These are phyloP conservation scores for Cystobasidium slooffiae DNA, from an alignment of 1,284 basidiomycete genomes.

Conservation along the genomic window DNA sequence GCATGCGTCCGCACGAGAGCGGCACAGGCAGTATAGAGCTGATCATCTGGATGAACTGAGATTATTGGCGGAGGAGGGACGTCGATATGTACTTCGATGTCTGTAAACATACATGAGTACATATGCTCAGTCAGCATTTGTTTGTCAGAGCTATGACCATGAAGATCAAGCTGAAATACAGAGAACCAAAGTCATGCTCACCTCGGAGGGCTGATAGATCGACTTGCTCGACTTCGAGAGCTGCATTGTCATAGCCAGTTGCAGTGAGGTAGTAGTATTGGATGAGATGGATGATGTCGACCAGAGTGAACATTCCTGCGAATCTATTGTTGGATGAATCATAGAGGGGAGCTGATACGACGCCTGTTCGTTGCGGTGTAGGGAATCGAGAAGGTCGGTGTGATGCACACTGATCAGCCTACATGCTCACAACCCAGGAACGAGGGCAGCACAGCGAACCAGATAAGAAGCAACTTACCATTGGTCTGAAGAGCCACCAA, in stretches of 20 bases:
- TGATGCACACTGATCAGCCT: neutral
- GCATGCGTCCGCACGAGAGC: slow-evolving; percentile 94
- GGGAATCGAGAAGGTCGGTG: neutral
- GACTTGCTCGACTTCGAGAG: slow-evolving; percentile 92
- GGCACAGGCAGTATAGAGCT: slow-evolving; percentile 88
- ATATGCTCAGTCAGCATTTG: neutral
- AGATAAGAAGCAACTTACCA: slow-evolving; percentile 62
- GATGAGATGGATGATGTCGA: slow-evolving; percentile 94
- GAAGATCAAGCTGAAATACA: slow-evolving; percentile 12
- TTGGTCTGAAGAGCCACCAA: slow-evolving; percentile 85
- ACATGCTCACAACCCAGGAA: neutral
- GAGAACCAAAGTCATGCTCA: slow-evolving; percentile 57
- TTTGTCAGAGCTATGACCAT: neutral
- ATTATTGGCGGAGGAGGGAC: slow-evolving; percentile 91
- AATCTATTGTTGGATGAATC: slow-evolving; percentile 88
- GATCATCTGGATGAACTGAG: slow-evolving; percentile 82
- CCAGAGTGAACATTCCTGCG: slow-evolving; percentile 93
- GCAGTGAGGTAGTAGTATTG: slow-evolving; percentile 89
- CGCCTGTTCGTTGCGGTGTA: slow-evolving; percentile 64
- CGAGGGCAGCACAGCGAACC: neutral
- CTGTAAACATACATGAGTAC: slow-evolving; percentile 59
- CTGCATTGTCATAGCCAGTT: slow-evolving; percentile 82
- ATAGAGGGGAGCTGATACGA: slow-evolving; percentile 98
- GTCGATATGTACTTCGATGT: slow-evolving; percentile 89
- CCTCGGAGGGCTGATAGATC: slow-evolving; percentile 84